phyloP scores from a whole-genome alignment of 805 yeast species.

The Cyberlindnera saturnus region DNA sequence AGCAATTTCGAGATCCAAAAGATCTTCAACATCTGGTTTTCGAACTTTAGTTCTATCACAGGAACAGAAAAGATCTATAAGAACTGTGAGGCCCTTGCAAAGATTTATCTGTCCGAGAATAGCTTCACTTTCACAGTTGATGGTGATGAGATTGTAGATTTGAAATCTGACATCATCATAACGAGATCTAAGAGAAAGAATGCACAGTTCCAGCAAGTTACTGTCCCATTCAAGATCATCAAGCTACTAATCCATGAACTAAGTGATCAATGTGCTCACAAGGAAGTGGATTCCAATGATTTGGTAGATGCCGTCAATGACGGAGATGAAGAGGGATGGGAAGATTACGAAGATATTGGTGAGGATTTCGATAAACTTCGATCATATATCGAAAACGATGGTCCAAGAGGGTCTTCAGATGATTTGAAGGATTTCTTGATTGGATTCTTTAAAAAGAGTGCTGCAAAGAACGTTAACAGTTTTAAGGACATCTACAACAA shows the following conservation, averaged over 20 bases:
- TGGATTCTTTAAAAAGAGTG: constrained; percentile 43
- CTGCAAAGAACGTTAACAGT: constrained; percentile 37
- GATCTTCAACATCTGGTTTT: constrained; percentile 77
- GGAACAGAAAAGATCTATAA: constrained; percentile 64
- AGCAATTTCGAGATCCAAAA: constrained; percentile 35
- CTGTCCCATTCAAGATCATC: constrained; percentile 67
- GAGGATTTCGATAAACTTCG: constrained; percentile 59
- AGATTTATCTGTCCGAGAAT: constrained; percentile 53
- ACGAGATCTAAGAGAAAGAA: constrained; percentile 73
- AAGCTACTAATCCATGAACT: constrained; percentile 68
- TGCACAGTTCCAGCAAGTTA: constrained; percentile 53
- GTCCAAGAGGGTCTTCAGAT: constrained; percentile 8
- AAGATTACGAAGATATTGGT: constrained; percentile 65
- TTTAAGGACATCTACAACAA: constrained; percentile 46
- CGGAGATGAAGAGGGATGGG: constrained; percentile 66
- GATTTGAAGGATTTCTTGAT: constrained; percentile 33
- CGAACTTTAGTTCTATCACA: constrained; percentile 70
- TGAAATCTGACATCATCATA: constrained; percentile 54
- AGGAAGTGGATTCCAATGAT: constrained; percentile 6
- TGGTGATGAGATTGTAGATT: constrained; percentile 67
- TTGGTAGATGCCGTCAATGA: constrained; percentile 61
- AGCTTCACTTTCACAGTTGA: constrained; percentile 56
- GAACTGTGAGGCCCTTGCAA: constrained; percentile 63
- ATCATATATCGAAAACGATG: constrained; percentile 44
- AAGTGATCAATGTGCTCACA: constrained; percentile 42